These are phyloP conservation scores for Lyophyllum atratum DNA, from an alignment of 768 basidiomycete genomes.

Conservation along the genomic window DNA sequence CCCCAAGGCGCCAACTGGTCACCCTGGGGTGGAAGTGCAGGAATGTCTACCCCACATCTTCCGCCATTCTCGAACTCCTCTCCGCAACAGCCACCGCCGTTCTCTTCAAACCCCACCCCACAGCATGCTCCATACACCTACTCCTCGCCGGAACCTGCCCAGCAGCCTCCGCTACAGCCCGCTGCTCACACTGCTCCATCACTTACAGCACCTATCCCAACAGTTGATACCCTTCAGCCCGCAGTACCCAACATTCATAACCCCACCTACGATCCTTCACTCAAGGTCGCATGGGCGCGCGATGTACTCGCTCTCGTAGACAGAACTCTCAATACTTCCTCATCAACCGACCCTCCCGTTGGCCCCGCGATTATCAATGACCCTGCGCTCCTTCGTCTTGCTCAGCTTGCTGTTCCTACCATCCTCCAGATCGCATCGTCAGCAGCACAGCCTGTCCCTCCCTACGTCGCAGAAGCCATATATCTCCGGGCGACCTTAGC, in stretches of 20 bases:
- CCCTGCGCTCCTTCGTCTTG: constrained; percentile 57
- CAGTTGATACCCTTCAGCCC: constrained; percentile 56
- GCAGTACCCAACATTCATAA: constrained; percentile 54
- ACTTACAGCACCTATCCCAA: constrained; percentile 70
- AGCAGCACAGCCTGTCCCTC: constrained; percentile 29
- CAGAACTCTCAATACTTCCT: constrained; percentile 31
- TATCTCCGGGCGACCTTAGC: constrained; percentile 78
- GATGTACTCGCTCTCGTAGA: constrained; percentile 85
- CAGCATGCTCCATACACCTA: constrained; percentile 51
- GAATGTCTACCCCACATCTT: constrained; percentile 5
- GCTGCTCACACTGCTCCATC: constrained; percentile 36
- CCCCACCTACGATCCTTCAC: constrained; percentile 55
- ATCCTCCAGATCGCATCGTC: constrained; percentile 57
- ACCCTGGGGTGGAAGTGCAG: constrained; percentile 20
- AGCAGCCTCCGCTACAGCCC: constrained; percentile 37
- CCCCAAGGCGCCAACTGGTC: constrained; percentile 25
- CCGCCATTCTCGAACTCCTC: constrained; percentile 16
- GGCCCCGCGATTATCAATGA: constrained; percentile 62
- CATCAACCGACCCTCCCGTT: constrained; percentile 44
- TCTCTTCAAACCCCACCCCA: constrained; percentile 22
- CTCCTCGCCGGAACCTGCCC: constrained; percentile 47
- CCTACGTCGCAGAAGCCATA: constrained; percentile 67
- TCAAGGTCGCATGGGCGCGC: constrained; percentile 76
- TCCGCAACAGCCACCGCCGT: constrained; percentile 21
- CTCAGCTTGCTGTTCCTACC: constrained; percentile 63